Evolutionary conservation across 345 rosid species (phyloP), one percentile per base, ranked within the genome.

Genomic region (Toxicodendron radicans): DNA sequence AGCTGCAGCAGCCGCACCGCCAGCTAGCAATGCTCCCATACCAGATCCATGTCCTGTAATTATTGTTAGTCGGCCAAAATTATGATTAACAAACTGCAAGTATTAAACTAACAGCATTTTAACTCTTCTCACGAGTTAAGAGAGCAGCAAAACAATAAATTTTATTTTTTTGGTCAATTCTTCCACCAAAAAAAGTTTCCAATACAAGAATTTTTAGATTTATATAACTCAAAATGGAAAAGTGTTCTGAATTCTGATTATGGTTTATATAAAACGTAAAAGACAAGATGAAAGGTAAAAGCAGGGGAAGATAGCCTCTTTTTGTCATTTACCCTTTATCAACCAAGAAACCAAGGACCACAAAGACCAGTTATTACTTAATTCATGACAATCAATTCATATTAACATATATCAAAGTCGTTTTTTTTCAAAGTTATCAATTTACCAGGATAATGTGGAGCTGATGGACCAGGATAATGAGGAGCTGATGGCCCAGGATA

Each of bases 1-100:
- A 1, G 94, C 95, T 0, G 91, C 96, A 6, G 87, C 94, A 0
- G 96, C 91, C 1, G 83, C 89, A 10, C 89, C 94, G 61, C 97
- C 98, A 5, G 87, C 95, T 62, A 94, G 21, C 57, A 90, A 5
- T 14, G 83, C 72, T 80, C 96, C 98, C 77, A 90, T 69, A 51
- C 90, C 81, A 79, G 53, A 33, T 27, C 88, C 83, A 46, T 79
- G 84, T 35, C 89, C 91, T 86, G 81, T 65, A 64, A 75, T 45
- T 17, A 21, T 58, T 17, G 3, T 16, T 54, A 10, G 60, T 70
- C 70, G 54, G 45, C 66, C 62, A 67, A 65, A 72, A 27, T 52
- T 11, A 54, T 65, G 65, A 45, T 59, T 30, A 38, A 21, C 18
- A 67, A 57, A 52, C 4, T 1, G 72, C 35, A 70, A 12, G 0